phyloP scores from a whole-genome alignment of 73 alveolate genomes.

The Paramecium caudatum region DNA sequence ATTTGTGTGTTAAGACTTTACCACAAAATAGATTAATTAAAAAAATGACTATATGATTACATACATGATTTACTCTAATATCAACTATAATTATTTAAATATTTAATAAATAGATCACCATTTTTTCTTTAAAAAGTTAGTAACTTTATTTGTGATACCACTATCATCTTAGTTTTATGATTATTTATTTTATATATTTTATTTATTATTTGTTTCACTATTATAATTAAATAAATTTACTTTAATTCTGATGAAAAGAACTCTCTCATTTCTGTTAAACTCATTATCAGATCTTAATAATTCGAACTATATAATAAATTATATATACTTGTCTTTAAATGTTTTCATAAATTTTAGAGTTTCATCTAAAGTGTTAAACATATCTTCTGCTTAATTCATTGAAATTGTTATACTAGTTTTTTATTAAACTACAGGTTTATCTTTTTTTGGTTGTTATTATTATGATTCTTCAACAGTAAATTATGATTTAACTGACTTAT shows the following conservation, averaged over 20 bases:
- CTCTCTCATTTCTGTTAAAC: constrained; percentile 11
- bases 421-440: neutral
- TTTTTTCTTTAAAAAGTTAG: constrained; percentile 25
- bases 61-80: too few relatives aligned
- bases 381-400: constrained; percentile 27
- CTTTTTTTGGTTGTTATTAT: neutral
- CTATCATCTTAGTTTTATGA: neutral
- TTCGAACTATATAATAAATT: neutral
- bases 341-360: neutral
- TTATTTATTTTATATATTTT: neutral
- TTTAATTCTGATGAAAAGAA: neutral
- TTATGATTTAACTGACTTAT: constrained; percentile 3
- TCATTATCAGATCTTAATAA: constrained; percentile 19
- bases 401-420: neutral
- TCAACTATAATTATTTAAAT: too few relatives aligned
- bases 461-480: constrained; percentile 40
- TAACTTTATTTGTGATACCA: neutral
- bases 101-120: constrained; percentile 1
- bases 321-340: constrained; percentile 13
- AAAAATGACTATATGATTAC: constrained; percentile 28
- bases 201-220: neutral
- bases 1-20: neutral
- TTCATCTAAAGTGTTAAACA: constrained; percentile 5
- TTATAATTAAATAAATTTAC: neutral
- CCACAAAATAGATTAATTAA: constrained; percentile 28